phyloP scores from a whole-genome alignment of 805 yeast species.

The Zygotorulaspora danielsina region DNA sequence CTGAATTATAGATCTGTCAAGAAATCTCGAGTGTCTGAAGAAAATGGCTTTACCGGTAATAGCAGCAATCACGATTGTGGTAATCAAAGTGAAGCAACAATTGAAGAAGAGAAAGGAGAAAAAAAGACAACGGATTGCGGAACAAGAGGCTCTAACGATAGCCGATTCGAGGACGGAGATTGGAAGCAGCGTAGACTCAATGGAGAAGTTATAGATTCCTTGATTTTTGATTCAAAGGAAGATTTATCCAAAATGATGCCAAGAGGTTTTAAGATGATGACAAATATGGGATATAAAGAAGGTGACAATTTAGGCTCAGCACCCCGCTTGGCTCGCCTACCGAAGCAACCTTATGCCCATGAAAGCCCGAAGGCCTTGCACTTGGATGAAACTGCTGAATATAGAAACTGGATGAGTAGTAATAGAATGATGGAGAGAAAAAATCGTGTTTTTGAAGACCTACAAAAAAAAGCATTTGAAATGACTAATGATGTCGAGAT shows the following conservation, averaged over 20 bases:
- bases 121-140: neutral
- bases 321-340: neutral
- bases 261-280: constrained; percentile 50
- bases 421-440: constrained; percentile 13
- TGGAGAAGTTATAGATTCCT: neutral
- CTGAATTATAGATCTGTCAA: neutral
- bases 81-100: constrained; percentile 9
- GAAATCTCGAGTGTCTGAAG: neutral
- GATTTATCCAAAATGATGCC: constrained; percentile 27
- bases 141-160: neutral
- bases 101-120: constrained; percentile 7
- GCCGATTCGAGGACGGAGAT: neutral
- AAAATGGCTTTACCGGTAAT: constrained; percentile 12
- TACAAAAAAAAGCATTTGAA: constrained; percentile 43
- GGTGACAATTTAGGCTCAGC: constrained; percentile 44
- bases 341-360: neutral
- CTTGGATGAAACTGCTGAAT: constrained; percentile 7
- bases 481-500: constrained; percentile 39
- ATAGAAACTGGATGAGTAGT: constrained; percentile 19
- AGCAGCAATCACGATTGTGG: constrained; percentile 9
- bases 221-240: neutral
- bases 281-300: constrained; percentile 52
- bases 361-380: neutral
- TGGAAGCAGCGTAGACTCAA: neutral
- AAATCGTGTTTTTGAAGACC: constrained; percentile 21